Base-by-base conservation (phyloP, 805 yeast genomes). In the Spathaspora gorwiae region DNA sequence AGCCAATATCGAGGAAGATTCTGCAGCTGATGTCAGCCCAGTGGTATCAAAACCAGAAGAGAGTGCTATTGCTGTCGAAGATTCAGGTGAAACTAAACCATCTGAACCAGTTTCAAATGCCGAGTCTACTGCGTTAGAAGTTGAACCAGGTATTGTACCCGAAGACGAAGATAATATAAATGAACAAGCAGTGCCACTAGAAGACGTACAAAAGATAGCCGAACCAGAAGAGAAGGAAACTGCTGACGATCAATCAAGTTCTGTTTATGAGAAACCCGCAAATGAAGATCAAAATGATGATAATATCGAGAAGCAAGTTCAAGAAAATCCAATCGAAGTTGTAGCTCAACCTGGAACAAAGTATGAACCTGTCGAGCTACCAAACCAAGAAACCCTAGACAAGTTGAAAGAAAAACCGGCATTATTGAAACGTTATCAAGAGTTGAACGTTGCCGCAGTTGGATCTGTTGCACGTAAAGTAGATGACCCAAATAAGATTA, bases 401-500 rank as follows among this genome's bases (percentile, higher is more conserved):
- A 50, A 60, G 51, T 62, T 75, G 41, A 63, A 70, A 35, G 75
- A 68, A 47, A 73, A 76, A 51, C 84, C 84, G 29, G 65, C 67
- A 35, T 59, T 79, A 59, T 64, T 76, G 50, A 60, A 60, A 48
- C 67, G 75, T 41, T 79, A 78, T 64, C 63, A 72, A 49, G 80
- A 72, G 45, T 70, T 78, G 55, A 76, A 74, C 51, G 56, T 67
- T 3, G 65, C 76, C 26, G 80, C 81, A n/a, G 58, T 64, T 43
- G 69, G 68, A 42, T 70, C 81, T 7, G 63, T 73, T 53, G 61
- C 73, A 37, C 69, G 69, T 33, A 62, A 59, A 37, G 64, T 78
- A 47, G 76, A 72, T 46, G 79, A 76, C 54, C 78, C 79, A 1
- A 71, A 74, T 50, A 68, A 75, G 59, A 59, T 71, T 24, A 60